Base-by-base conservation (phyloP, 1,284 basidiomycete species). In the Trichosporon asahii region DNA sequence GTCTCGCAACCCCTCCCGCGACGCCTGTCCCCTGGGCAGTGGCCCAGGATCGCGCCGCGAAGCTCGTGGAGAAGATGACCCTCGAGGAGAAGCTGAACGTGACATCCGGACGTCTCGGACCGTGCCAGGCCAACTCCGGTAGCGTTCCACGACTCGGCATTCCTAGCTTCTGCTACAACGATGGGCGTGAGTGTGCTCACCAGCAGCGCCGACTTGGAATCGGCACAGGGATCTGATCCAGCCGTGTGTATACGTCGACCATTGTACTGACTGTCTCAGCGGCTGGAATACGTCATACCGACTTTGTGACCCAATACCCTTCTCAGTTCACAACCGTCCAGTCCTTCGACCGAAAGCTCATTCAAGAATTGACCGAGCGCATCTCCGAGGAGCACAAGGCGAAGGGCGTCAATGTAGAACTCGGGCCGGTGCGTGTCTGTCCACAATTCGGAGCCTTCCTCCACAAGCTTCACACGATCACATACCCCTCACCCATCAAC, bases 121-220 rank as follows among this genome's bases (percentile, higher is more conserved):
- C 86, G n/a, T 91, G 90, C 79, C 89, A 90, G 66, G 89, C 90
- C 71, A 85, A 89, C 75, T 80, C 85, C 9, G 86, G 88, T 6
- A 81, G 80, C 35, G 80, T 85, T 14, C 76, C 80, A 5, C 74
- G 83, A 2, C 83, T 83, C 4, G 79, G 79, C 66, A 85, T 85
- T 37, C 89, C 89, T 3, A 89, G 90, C 9, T 80, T 92, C 15
- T 93, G 91, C 79, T 79, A 82, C 81, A 76, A 89, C 83, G 88
- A 89, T 74, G 87, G 88, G 23, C 89, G 80, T 82, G 70, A 73
- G 80, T 75, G 8, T 3, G 6, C 14, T 15, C 18, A 5, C 29
- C 33, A 9, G 61, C 23, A 25, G 21, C n/a, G n/a, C 15, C 23
- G 1, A 31, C 35, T 64, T 64, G 31, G 33, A 35, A 44, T 14